phyloP scores from a whole-genome alignment of 129 eudicot species.

The Ambrosia artemisiifolia region DNA sequence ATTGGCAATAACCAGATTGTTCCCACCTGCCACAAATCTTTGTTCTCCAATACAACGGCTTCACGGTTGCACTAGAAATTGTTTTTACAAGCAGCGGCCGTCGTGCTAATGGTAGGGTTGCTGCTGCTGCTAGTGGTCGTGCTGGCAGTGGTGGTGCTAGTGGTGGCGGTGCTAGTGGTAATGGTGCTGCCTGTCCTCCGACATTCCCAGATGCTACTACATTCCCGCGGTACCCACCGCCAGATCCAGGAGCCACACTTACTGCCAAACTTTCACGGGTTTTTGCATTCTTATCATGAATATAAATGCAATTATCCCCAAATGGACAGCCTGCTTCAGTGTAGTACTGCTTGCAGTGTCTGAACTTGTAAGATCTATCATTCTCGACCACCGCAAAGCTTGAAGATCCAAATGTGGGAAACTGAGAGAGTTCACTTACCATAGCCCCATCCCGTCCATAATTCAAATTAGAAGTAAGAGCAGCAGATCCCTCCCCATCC shows the following conservation, averaged over 20 bases:
- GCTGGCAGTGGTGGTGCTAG: neutral
- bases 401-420: conserved; percentile 44
- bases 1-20: conserved; percentile 63
- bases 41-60: conserved; percentile 77
- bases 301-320: conserved; percentile 66
- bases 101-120: conserved; percentile 8
- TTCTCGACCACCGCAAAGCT: conserved; percentile 33
- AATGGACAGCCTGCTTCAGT: conserved; percentile 77
- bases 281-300: conserved; percentile 69
- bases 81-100: neutral
- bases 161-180: conserved; percentile 9
- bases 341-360: conserved; percentile 67
- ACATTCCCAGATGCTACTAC: conserved; percentile 22
- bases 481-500: conserved; percentile 20
- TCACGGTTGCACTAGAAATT: conserved; percentile 29
- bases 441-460: neutral
- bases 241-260: conserved; percentile 52
- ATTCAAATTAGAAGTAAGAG: neutral
- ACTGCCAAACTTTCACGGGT: conserved; percentile 69
- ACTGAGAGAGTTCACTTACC: conserved; percentile 62
- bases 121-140: neutral
- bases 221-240: conserved; percentile 34
- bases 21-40: conserved; percentile 89
- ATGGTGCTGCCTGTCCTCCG: neutral
- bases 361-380: conserved; percentile 50